A percentile compares a stretch with the other conserved stretches of the same genome.
phyloP scores from a whole-genome alignment of 2,329 filamentous ascomycete genomes.

The Colletotrichum eremochloae region DNA sequence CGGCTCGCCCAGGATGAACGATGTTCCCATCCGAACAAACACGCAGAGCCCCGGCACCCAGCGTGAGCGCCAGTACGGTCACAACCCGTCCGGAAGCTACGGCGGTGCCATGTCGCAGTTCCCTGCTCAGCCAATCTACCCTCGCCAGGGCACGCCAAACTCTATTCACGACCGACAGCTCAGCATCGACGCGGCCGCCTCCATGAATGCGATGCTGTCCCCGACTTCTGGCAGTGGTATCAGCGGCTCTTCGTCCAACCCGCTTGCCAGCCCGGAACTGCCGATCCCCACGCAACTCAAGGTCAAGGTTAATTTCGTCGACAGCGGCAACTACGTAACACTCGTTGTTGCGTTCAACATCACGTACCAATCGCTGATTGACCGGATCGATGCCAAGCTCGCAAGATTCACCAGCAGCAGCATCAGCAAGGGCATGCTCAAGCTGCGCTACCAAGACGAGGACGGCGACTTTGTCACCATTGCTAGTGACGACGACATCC shows the following conservation, averaged over 20 bases:
- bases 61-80: slow-evolving; percentile 65
- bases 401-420: slow-evolving; percentile 87
- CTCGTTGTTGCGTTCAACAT: slow-evolving; percentile 98
- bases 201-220: slow-evolving; percentile 55
- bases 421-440: slow-evolving; percentile 84
- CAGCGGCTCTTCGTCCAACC: slow-evolving; percentile 46
- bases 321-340: slow-evolving; percentile 87
- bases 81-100: slow-evolving; percentile 62
- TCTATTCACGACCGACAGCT: slow-evolving; percentile 54
- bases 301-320: slow-evolving; percentile 89
- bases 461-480: slow-evolving; percentile 95
- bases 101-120: slow-evolving; percentile 69
- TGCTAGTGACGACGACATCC: slow-evolving; percentile 94
- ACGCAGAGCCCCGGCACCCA: slow-evolving; percentile 80
- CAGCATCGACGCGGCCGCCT: slow-evolving; percentile 54
- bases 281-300: slow-evolving; percentile 83
- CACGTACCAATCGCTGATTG: slow-evolving; percentile 91
- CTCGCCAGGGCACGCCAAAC: slow-evolving; percentile 61
- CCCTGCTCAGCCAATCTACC: slow-evolving; percentile 66
- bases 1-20: slow-evolving; percentile 79
- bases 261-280: slow-evolving; percentile 62
- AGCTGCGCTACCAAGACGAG: slow-evolving; percentile 90
- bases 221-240: slow-evolving; percentile 58
- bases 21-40: slow-evolving; percentile 75
- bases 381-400: slow-evolving; percentile 96